Percentiles rank a stretch among this genome's conserved stretches.
These are phyloP conservation scores for Lactarius indigo DNA, from an alignment of 768 basidiomycete species.

Conservation along the genomic window DNA sequence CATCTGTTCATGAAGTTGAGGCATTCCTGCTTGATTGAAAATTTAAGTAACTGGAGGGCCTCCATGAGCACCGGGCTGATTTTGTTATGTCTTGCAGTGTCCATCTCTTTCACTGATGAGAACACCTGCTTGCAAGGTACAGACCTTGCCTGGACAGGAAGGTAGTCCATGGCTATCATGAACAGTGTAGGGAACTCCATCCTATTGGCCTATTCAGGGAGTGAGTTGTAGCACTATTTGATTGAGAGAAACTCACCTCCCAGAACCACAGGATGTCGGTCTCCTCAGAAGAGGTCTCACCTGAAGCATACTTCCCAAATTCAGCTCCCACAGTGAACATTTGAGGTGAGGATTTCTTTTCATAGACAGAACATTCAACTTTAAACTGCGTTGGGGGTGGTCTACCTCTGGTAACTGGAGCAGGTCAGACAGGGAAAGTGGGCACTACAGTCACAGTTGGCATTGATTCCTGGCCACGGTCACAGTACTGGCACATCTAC, in stretches of 20 bases:
- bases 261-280: neutral
- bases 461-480: no score
- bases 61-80: neutral
- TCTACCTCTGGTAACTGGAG: no score
- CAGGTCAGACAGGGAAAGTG: no score
- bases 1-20: no score
- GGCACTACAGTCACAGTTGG: no score
- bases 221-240: no score
- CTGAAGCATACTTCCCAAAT: neutral
- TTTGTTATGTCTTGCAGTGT: neutral
- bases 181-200: no score
- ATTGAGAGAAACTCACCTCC: no score
- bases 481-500: no score
- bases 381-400: neutral
- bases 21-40: no score
- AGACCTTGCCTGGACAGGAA: neutral
- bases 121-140: neutral
- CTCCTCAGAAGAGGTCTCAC: neutral
- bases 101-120: slow-evolving; percentile 1
- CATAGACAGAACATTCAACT: neutral
- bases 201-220: no score
- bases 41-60: neutral
- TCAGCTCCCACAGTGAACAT: no score
- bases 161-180: neutral
- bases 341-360: neutral